These are phyloP conservation scores for Phlyctochytrium bullatum DNA, from an alignment of 192 early-diverging fungal species.

Conservation along the genomic window DNA sequence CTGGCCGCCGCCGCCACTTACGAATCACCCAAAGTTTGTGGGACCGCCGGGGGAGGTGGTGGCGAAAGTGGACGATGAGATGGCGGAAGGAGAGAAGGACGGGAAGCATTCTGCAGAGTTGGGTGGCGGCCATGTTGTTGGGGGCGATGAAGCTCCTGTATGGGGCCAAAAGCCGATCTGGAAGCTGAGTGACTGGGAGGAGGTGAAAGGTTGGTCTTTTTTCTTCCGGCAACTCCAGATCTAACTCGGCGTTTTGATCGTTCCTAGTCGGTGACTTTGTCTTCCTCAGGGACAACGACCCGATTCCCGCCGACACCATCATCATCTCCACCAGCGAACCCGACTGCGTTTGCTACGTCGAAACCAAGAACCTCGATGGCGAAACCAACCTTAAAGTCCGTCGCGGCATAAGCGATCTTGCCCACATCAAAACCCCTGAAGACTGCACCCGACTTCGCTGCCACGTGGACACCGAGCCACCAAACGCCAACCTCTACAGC, in stretches of 20 bases:
- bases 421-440: constrained; percentile 64
- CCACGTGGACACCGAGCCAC: constrained; percentile 45
- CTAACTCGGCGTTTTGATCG: background rate
- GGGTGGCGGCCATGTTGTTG: too few relatives aligned
- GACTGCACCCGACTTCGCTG: constrained; percentile 56
- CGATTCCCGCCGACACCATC: constrained; percentile 80
- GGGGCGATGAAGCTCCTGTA: background rate
- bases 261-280: constrained; percentile 82
- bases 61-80: background rate
- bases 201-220: constrained; percentile 27
- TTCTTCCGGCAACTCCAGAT: too few relatives aligned
- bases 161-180: constrained; percentile 28
- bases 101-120: too few relatives aligned
- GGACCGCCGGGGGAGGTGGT: background rate
- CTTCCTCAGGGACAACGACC: constrained; percentile 75
- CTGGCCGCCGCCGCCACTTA: constrained; percentile 1
- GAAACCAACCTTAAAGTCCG: constrained; percentile 97
- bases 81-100: background rate
- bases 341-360: constrained; percentile 78
- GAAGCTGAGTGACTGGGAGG: constrained; percentile 41
- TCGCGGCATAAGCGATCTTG: constrained; percentile 61
- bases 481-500: constrained; percentile 47
- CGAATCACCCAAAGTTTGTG: background rate
- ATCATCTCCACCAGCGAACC: constrained; percentile 77
- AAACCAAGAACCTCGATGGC: constrained; percentile 95